Evolutionary conservation across 2,329 filamentous ascomycete genomes (phyloP), one percentile per base, ranked within the genome.

Genomic region (Juglanconis juglandina): DNA sequence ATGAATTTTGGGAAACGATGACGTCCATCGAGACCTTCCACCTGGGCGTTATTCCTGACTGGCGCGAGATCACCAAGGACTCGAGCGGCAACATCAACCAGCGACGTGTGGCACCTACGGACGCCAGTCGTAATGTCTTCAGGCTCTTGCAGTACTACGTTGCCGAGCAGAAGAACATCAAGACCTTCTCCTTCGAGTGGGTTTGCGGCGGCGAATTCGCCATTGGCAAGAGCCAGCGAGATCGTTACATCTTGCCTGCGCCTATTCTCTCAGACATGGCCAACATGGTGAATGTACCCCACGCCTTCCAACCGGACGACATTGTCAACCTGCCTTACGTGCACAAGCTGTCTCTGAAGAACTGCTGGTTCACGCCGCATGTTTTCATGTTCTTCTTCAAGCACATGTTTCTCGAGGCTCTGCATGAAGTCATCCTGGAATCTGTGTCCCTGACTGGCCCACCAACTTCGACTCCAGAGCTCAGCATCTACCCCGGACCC

Each of bases 191-290:
- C 30, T 80, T 90, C 59, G 88, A 89, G 61, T 91, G 86, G 82
- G 75, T 82, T 5, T 84, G 82, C 56, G 87, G 88, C 49, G 88
- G 88, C 34, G 88, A 91, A 72, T 81, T 87, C 64, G 86, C 84
- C 2, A 74, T 81, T 17, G 87, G 87, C 32, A 72, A 83, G 3
- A 81, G 80, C 64, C 84, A 86, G 39, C 81, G 88, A 33, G 88
- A 88, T 66, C 78, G 79, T 58, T 78, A 86, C 66, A 70, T 91
- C 37, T 73, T 91, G 17, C 86, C 87, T 0, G 85, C 85, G 8
- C 88, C 87, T 1, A 72, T 87, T 61, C 67, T 80, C 32, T 67
- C 78, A 24, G 62, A 72, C 9, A 62, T 65, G 4, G 55, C 66
- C 46, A 39, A 53, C 32, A 75, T 78, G 73, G 60, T 66, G 56